Evolutionary conservation across 2,329 filamentous ascomycete genomes (phyloP).

Genomic region (Stachybotrys elegans): DNA sequence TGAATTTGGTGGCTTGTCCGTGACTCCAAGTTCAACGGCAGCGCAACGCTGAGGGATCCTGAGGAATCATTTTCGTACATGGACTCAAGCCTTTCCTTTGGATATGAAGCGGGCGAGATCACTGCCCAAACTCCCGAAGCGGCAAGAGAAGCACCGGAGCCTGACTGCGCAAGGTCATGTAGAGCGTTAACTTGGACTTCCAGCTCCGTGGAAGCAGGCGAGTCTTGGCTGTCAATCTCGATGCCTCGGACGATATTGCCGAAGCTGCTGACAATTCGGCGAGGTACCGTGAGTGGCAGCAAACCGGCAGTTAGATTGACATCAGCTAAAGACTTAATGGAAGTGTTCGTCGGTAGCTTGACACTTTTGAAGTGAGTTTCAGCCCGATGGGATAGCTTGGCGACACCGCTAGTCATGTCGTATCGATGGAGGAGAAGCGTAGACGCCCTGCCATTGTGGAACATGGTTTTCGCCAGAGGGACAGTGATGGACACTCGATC

Average conservation of each 20-base stretch:
- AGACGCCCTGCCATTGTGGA: constrained; percentile 61
- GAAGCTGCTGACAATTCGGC: constrained; percentile 59
- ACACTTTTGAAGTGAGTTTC: constrained; percentile 37
- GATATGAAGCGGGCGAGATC: constrained; percentile 42
- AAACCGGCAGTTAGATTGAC: constrained; percentile 40
- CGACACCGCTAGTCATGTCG: constrained; percentile 14
- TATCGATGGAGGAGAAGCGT: constrained; percentile 44
- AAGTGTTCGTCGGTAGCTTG: constrained; percentile 14
- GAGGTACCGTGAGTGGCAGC: constrained; percentile 57
- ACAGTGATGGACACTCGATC: constrained; percentile 41
- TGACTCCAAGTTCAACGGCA: constrained; percentile 5
- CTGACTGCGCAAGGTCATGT: too few relatives aligned
- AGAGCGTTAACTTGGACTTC: constrained; percentile 59
- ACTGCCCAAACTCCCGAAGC: constrained; percentile 70
- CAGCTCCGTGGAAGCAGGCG: constrained; percentile 67
- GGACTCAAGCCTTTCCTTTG: constrained; percentile 1
- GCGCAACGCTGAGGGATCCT: too few relatives aligned
- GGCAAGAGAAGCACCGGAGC: too few relatives aligned
- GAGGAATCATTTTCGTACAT: too few relatives aligned
- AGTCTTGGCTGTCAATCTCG: constrained; percentile 37
- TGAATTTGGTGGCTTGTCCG: constrained; percentile 5
- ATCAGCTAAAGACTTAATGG: constrained; percentile 15
- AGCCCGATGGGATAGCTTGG: constrained; percentile 17
- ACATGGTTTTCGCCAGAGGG: constrained; percentile 73
- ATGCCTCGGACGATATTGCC: constrained; percentile 75